Percentiles rank a stretch among this genome's conserved stretches.
Evolutionary conservation across 805 yeast species (phyloP).

Genomic region (Lachancea lanzarotensis): DNA sequence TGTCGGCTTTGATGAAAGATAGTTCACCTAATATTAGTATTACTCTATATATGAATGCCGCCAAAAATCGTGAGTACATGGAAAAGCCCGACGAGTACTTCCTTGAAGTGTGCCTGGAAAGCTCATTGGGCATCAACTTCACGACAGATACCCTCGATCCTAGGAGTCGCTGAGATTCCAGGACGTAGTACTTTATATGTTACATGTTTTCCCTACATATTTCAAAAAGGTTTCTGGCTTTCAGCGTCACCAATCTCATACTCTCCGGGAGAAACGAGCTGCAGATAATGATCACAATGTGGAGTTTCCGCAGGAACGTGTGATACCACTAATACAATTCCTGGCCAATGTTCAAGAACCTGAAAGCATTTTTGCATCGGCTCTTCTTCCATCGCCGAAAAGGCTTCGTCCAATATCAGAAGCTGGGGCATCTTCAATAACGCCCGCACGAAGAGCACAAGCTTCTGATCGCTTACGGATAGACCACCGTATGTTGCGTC

Average conservation of each 20-base stretch:
- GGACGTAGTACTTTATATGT: not conserved
- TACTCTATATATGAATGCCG: not conserved
- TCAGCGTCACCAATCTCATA: slow-evolving; percentile 26
- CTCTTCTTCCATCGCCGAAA: slow-evolving; percentile 78
- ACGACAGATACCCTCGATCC: not conserved
- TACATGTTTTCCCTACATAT: not conserved
- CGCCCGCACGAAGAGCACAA: slow-evolving; percentile 69
- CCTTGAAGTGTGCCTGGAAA: too few relatives aligned
- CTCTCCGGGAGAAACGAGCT: slow-evolving; percentile 33
- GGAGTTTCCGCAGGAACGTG: slow-evolving; percentile 79
- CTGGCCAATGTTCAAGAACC: slow-evolving; percentile 46
- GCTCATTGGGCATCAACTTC: not conserved
- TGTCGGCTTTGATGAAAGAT: not conserved
- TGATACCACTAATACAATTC: slow-evolving; percentile 74
- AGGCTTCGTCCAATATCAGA: slow-evolving; percentile 84
- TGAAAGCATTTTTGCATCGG: slow-evolving; percentile 50
- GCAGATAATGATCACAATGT: slow-evolving; percentile 45
- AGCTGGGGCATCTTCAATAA: slow-evolving; percentile 71
- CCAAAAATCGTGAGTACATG: not conserved
- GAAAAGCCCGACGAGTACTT: not conserved
- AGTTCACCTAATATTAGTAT: not conserved
- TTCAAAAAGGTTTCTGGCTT: not conserved
- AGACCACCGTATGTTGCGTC: slow-evolving; percentile 43
- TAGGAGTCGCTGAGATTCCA: too few relatives aligned
- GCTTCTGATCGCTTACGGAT: slow-evolving; percentile 68